These are phyloP conservation scores for Fusarium floridanum DNA, from an alignment of 2,329 filamentous ascomycete genomes.

Conservation along the genomic window DNA sequence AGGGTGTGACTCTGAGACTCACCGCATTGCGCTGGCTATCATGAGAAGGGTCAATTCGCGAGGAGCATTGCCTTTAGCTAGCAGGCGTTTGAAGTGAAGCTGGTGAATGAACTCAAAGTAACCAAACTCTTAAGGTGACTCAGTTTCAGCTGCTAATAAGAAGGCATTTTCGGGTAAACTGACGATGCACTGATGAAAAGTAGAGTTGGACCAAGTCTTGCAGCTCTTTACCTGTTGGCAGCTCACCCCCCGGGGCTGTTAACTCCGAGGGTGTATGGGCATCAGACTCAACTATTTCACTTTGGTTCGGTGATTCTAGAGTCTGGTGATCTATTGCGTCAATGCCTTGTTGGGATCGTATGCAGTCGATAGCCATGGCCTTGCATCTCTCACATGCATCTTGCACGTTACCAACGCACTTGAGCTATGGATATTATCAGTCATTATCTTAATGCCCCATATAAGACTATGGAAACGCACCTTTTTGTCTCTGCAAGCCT, in stretches of 20 bases:
- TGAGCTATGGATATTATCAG: neutral
- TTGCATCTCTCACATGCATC: neutral
- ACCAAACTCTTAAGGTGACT: neutral
- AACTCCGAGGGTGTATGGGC: neutral
- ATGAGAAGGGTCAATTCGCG: neutral
- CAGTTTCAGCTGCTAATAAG: neutral
- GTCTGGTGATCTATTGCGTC: neutral
- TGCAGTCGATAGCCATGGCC: neutral
- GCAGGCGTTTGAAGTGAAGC: neutral
- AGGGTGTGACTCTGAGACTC: neutral
- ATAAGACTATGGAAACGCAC: neutral
- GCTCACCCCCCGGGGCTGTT: neutral
- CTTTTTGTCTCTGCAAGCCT: neutral
- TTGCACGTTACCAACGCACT: neutral
- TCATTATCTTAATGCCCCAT: neutral
- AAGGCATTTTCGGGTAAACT: neutral
- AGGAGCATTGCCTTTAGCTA: neutral
- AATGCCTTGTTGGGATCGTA: neutral
- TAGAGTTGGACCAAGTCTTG: neutral
- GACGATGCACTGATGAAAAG: constrained; percentile 1
- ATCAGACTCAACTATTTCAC: neutral
- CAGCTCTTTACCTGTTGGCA: neutral
- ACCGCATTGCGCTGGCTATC: neutral
- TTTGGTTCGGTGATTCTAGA: neutral
- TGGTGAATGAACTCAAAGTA: neutral